Evolutionary conservation across 2,329 filamentous ascomycete genomes (phyloP).

Genomic region (Allantophomopsis cytisporea): DNA sequence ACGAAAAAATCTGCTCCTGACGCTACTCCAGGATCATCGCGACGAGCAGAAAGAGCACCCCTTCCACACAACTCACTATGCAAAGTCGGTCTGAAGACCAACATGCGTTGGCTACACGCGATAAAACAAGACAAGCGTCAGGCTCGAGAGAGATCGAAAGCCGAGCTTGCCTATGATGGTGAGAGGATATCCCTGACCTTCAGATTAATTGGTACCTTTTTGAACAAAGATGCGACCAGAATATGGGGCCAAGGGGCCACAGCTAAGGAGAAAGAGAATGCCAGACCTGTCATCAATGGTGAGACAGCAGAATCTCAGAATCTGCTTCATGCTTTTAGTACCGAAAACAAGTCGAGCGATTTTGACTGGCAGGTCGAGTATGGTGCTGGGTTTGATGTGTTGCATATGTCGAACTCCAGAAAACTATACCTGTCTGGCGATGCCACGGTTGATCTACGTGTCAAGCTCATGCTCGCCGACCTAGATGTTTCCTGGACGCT

Average conservation of each 20-base stretch:
- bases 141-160: constrained; percentile 47
- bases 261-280: constrained; percentile 46
- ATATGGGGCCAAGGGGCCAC: constrained; percentile 93
- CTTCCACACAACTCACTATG: constrained; percentile 87
- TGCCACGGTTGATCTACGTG: constrained; percentile 29
- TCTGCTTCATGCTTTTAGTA: constrained; percentile 69
- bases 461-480: constrained; percentile 36
- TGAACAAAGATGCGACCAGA: constrained; percentile 43
- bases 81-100: constrained; percentile 67
- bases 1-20: constrained; percentile 48
- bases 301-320: constrained; percentile 48
- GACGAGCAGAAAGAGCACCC: constrained; percentile 39
- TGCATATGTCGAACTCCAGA: constrained; percentile 38
- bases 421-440: constrained; percentile 35
- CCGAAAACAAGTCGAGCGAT: constrained; percentile 62
- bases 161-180: constrained; percentile 60
- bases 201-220: constrained; percentile 74
- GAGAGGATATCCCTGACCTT: constrained; percentile 89
- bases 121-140: constrained; percentile 78
- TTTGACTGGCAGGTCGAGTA: constrained; percentile 70
- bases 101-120: constrained; percentile 81
- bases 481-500: constrained; percentile 25
- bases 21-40: constrained; percentile 6
- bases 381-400: constrained; percentile 70
- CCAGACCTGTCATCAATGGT: constrained; percentile 54